These are phyloP conservation scores for Eucalyptus marginata DNA, from an alignment of 345 rosid genomes.

Conservation along the genomic window DNA sequence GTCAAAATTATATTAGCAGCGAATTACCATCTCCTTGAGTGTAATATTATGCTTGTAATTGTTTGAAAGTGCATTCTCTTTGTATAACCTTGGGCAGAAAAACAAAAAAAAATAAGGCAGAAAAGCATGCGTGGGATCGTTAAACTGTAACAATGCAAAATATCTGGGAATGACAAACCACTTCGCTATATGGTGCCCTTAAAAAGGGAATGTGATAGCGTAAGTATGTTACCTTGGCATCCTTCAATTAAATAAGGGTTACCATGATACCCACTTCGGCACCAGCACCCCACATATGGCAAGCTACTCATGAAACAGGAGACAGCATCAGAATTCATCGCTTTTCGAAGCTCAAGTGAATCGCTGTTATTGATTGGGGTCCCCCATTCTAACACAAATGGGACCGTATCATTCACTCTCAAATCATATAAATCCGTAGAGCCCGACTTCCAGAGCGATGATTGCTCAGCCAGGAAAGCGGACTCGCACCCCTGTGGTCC, in stretches of 20 bases:
- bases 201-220: neutral
- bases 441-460: fast-evolving
- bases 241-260: neutral
- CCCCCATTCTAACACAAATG: neutral
- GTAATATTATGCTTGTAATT: neutral
- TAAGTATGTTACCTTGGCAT: neutral
- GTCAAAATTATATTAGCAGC: neutral
- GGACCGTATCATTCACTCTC: neutral
- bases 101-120: neutral
- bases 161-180: neutral
- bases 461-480: neutral
- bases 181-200: neutral
- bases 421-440: neutral
- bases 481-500: neutral
- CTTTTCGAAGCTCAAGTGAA: fast-evolving
- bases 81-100: neutral
- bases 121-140: neutral
- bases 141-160: neutral
- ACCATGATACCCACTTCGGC: fast-evolving
- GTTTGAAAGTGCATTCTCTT: neutral
- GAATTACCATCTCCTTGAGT: neutral
- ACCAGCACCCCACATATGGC: fast-evolving
- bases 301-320: fast-evolving
- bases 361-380: fast-evolving
- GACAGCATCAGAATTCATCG: fast-evolving